phyloP scores from a whole-genome alignment of 176 grass and related monocot genomes.

The Oryza coarctata region DNA sequence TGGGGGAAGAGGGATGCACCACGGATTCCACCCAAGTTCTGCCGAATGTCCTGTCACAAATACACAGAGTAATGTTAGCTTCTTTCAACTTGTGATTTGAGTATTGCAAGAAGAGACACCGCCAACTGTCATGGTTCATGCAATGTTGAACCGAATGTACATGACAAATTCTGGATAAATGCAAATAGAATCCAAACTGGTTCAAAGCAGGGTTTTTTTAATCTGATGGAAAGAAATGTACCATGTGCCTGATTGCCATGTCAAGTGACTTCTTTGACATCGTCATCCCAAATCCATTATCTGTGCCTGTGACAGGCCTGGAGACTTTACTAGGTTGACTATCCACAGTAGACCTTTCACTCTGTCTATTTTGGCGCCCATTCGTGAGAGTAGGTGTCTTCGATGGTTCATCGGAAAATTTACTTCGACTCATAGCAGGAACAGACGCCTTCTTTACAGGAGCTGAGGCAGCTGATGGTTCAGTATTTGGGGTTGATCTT shows the following conservation, averaged over 20 bases:
- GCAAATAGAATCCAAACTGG: not conserved
- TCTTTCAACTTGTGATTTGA: not conserved
- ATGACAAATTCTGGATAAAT: no score
- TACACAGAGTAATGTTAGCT: not conserved
- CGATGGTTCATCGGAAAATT: slow-evolving; percentile 72
- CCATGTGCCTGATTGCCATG: slow-evolving; percentile 98
- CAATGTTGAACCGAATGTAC: not conserved
- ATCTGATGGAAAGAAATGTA: slow-evolving; percentile 39
- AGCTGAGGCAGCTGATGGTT: slow-evolving; percentile 44
- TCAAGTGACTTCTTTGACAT: slow-evolving; percentile 98
- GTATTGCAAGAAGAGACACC: not conserved
- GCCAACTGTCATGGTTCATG: not conserved
- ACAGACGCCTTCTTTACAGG: slow-evolving; percentile 56
- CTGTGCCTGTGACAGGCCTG: slow-evolving; percentile 45
- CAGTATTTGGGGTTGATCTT: slow-evolving; percentile 52
- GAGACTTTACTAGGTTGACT: slow-evolving; percentile 45
- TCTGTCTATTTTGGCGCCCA: slow-evolving; percentile 59
- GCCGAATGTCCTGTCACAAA: slow-evolving; percentile 75
- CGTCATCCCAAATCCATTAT: slow-evolving; percentile 90
- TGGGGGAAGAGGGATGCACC: slow-evolving; percentile 85
- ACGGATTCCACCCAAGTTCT: slow-evolving; percentile 83
- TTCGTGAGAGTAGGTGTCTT: slow-evolving; percentile 53
- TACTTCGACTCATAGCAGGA: slow-evolving; percentile 66
- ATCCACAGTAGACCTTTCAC: slow-evolving; percentile 51
- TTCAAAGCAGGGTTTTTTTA: not conserved